phyloP scores from a whole-genome alignment of 1,284 basidiomycete genomes.

The Phylloboletellus chloephorus region DNA sequence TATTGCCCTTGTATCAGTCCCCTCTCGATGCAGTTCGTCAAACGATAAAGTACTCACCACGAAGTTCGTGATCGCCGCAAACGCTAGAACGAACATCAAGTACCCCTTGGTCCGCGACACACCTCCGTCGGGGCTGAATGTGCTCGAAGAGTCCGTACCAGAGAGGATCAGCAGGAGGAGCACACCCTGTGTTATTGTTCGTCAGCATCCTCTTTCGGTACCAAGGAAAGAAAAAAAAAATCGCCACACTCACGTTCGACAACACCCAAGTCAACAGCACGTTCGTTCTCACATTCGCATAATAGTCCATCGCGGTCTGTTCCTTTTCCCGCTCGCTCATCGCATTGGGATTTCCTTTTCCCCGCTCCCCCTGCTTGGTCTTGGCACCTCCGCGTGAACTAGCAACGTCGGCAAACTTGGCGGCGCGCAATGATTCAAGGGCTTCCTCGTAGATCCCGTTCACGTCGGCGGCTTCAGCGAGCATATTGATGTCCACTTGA shows the following conservation, averaged over 20 bases:
- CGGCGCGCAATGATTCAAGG: conserved; percentile 72
- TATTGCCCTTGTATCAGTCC: conserved; percentile 9
- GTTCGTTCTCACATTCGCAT: conserved; percentile 88
- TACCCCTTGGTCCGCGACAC: conserved; percentile 66
- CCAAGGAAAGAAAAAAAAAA: background rate
- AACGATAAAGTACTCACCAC: conserved; percentile 38
- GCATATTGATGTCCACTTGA: conserved; percentile 86
- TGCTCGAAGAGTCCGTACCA: conserved; percentile 53
- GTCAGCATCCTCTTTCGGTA: background rate
- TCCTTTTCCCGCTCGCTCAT: conserved; percentile 57
- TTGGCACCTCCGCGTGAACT: conserved; percentile 9
- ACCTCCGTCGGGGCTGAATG: conserved; percentile 53
- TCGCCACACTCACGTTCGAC: conserved; percentile 58
- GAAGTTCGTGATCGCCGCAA: conserved; percentile 70
- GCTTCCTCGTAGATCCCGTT: conserved; percentile 89
- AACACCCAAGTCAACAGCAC: conserved; percentile 84
- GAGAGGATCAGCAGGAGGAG: conserved; percentile 73
- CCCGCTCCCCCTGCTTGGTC: conserved; percentile 7
- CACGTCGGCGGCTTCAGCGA: conserved; percentile 81
- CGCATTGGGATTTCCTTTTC: conserved; percentile 26
- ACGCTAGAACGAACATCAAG: conserved; percentile 73
- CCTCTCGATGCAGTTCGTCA: background rate
- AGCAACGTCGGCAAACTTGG: conserved; percentile 45
- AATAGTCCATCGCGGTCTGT: conserved; percentile 79
- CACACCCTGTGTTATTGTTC: conserved; percentile 47